These are phyloP conservation scores for Begonia peltatifolia DNA, from an alignment of 306 rosid species.

Conservation along the genomic window DNA sequence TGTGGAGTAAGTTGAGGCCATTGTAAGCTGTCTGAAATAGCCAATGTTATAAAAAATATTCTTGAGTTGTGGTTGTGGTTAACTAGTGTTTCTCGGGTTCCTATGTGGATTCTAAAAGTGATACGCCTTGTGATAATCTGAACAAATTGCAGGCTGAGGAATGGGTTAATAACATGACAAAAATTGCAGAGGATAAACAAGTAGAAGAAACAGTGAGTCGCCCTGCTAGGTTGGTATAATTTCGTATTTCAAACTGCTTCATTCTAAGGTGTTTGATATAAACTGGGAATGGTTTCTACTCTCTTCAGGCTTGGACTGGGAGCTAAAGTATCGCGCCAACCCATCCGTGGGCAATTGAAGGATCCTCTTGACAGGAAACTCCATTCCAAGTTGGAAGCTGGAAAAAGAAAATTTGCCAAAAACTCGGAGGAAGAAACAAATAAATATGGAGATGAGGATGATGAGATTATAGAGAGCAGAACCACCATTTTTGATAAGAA, in stretches of 20 bases:
- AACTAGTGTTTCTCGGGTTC: too few relatives aligned
- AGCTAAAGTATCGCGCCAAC: constrained; percentile 49
- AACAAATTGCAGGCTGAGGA: constrained; percentile 45
- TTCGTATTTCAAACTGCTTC: not conserved
- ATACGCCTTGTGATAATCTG: too few relatives aligned
- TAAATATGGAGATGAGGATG: constrained; percentile 15
- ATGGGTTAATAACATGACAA: constrained; percentile 65
- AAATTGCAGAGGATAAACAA: constrained; percentile 31
- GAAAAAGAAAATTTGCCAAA: constrained; percentile 47
- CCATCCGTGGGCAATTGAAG: constrained; percentile 37
- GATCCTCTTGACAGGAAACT: constrained; percentile 65
- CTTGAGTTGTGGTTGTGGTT: too few relatives aligned
- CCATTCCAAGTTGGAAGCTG: constrained; percentile 36
- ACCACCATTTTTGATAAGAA: constrained; percentile 49
- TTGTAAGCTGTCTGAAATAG: too few relatives aligned
- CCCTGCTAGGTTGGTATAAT: constrained; percentile 42
- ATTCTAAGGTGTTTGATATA: not conserved
- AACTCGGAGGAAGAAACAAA: constrained; percentile 21
- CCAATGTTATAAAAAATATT: too few relatives aligned
- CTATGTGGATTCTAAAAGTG: too few relatives aligned
- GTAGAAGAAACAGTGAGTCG: constrained; percentile 23
- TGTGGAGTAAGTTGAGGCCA: too few relatives aligned
- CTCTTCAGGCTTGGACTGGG: constrained; percentile 76
- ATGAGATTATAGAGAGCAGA: constrained; percentile 52
- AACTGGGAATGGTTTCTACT: not conserved